Conservation (phyloP, 2,329 filamentous ascomycete species). For the Aureobasidium sp. region DNA sequence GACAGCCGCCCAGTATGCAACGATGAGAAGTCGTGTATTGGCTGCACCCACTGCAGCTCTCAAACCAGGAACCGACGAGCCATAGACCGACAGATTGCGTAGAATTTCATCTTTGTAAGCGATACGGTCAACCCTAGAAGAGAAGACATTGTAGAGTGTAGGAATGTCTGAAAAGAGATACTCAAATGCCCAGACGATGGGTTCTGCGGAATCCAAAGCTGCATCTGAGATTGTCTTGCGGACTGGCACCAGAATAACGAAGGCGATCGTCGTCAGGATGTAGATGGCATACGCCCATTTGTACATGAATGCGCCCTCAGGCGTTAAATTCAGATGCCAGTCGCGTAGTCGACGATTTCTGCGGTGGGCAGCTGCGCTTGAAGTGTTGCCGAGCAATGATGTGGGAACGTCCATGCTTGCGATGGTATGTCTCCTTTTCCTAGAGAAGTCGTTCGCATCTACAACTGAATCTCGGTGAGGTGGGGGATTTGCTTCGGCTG, state of each 20-base stretch:
- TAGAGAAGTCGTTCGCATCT: conserved; percentile 2
- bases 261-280: conserved; percentile 62
- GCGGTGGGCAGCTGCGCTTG: not conserved
- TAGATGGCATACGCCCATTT: conserved; percentile 82
- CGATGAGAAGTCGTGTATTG: conserved; percentile 72
- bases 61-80: conserved; percentile 49
- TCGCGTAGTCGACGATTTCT: conserved; percentile 1
- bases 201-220: conserved; percentile 67
- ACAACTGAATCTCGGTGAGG: not conserved
- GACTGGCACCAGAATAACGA: conserved; percentile 63
- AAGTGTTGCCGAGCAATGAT: not conserved
- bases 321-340: conserved; percentile 76
- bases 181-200: conserved; percentile 84
- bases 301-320: conserved; percentile 64
- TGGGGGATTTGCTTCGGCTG: not conserved
- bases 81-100: not conserved
- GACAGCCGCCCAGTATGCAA: conserved; percentile 65
- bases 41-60: conserved; percentile 61
- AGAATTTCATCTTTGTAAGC: conserved; percentile 16
- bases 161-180: conserved; percentile 79
- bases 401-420: conserved; percentile 7
- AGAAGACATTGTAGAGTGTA: conserved; percentile 34
- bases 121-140: conserved; percentile 19
- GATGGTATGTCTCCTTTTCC: conserved; percentile 15
- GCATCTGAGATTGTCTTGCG: conserved; percentile 59